Evolutionary conservation across 2,329 filamentous ascomycete species (phyloP).

Genomic region (Cephalotrichum gorgonifer): DNA sequence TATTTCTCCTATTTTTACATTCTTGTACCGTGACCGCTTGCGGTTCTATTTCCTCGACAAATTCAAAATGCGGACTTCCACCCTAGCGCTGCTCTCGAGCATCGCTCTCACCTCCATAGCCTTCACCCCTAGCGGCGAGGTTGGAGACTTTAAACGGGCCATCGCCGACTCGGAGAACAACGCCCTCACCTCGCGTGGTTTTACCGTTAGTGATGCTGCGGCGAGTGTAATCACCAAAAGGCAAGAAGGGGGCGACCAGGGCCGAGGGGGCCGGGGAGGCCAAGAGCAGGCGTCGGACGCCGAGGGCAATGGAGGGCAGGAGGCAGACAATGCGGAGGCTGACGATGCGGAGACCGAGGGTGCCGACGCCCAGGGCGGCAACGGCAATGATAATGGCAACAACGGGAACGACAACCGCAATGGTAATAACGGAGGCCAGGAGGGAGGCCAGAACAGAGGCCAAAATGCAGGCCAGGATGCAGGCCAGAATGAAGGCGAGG

Average conservation of each 20-base stretch:
- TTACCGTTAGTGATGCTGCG: background rate
- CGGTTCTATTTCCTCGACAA: background rate
- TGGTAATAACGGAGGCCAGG: background rate
- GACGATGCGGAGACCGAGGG: no score
- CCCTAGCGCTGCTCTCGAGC: slow-evolving; percentile 4
- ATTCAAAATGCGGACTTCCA: slow-evolving; percentile 4
- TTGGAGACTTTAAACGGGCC: background rate
- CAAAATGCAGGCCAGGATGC: background rate
- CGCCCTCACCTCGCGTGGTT: background rate
- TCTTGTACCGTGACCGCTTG: background rate
- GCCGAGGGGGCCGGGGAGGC: background rate
- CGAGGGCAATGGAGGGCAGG: background rate
- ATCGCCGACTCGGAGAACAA: slow-evolving; percentile 4
- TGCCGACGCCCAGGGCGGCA: no score
- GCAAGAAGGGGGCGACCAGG: background rate
- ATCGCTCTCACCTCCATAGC: slow-evolving; percentile 3
- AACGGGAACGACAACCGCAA: background rate
- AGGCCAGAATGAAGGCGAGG: background rate
- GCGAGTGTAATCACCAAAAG: background rate
- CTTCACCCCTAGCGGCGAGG: slow-evolving; percentile 1
- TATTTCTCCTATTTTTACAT: background rate
- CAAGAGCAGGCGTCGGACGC: background rate
- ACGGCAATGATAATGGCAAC: background rate
- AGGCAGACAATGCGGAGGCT: background rate
- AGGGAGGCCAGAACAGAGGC: background rate